These are phyloP conservation scores for Lobosporangium transversale DNA, from an alignment of 192 early-diverging fungal genomes.

Conservation along the genomic window DNA sequence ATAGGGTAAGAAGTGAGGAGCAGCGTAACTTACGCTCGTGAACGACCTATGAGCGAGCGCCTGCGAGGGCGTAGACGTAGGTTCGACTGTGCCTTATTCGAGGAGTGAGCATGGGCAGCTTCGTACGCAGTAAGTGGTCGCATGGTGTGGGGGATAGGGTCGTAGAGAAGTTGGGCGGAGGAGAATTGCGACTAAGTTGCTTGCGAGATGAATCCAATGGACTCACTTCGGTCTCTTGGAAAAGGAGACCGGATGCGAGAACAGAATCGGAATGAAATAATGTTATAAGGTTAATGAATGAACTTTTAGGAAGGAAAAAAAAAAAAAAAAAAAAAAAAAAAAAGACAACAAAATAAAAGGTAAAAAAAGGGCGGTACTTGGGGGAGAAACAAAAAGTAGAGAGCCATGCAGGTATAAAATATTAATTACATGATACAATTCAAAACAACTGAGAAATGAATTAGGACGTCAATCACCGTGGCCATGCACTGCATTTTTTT, in stretches of 20 bases:
- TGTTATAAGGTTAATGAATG: not conserved
- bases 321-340: too few relatives aligned
- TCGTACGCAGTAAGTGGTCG: conserved; percentile 29
- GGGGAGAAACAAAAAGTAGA: too few relatives aligned
- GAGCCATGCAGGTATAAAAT: too few relatives aligned
- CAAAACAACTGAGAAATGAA: too few relatives aligned
- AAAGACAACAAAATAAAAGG: too few relatives aligned
- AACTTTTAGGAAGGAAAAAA: not conserved
- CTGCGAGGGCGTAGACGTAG: conserved; percentile 36
- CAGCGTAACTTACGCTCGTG: conserved; percentile 38
- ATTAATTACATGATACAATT: too few relatives aligned
- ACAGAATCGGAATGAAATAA: not conserved
- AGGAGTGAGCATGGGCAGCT: conserved; percentile 7
- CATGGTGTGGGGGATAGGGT: not conserved
- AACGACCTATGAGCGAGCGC: conserved; percentile 45
- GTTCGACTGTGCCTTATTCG: conserved; percentile 11
- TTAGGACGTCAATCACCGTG: too few relatives aligned
- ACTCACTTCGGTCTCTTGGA: conserved; percentile 18
- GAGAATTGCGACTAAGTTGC: too few relatives aligned
- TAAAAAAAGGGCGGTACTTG: too few relatives aligned
- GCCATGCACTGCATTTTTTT: too few relatives aligned
- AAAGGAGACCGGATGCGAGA: conserved; percentile 1
- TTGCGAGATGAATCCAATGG: too few relatives aligned
- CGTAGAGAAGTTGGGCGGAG: not conserved
- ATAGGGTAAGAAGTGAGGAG: not conserved